Percentiles rank a stretch among this genome's conserved stretches.
Evolutionary conservation across 768 basidiomycete species (phyloP).

Genomic region (Thelephora aurantiotincta): DNA sequence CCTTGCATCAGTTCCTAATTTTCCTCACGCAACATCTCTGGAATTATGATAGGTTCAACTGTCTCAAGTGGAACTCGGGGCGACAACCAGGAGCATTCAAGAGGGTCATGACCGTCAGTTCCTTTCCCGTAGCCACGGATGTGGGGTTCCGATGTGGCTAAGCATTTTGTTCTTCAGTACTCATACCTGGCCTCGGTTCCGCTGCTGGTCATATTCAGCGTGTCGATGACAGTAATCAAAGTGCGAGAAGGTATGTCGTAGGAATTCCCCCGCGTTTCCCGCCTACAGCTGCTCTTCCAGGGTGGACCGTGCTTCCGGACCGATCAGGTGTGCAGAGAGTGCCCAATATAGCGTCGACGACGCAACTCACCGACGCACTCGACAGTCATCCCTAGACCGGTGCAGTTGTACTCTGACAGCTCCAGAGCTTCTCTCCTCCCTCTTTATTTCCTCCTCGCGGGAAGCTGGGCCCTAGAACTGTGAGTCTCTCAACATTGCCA

Average conservation of each 20-base stretch:
- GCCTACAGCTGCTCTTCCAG: conserved; percentile 14
- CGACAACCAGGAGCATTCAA: conserved; percentile 78
- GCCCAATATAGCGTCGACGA: background rate
- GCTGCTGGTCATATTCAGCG: conserved; percentile 47
- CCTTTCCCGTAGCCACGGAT: background rate
- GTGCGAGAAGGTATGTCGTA: conserved; percentile 49
- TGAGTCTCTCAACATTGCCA: conserved; percentile 20
- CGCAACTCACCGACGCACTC: background rate
- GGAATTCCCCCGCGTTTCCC: conserved; percentile 5
- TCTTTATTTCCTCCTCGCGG: conserved; percentile 54
- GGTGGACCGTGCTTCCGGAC: conserved; percentile 23
- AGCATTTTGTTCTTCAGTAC: conserved; percentile 27
- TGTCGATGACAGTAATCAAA: conserved; percentile 50
- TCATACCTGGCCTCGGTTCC: conserved; percentile 66
- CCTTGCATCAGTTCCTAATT: conserved; percentile 32
- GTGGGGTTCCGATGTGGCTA: background rate
- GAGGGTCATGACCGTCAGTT: conserved; percentile 78
- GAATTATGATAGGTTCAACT: conserved; percentile 65
- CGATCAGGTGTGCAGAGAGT: conserved; percentile 15
- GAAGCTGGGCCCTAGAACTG: conserved; percentile 71
- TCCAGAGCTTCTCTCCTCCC: conserved; percentile 48
- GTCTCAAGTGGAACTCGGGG: conserved; percentile 61
- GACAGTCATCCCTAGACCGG: conserved; percentile 38
- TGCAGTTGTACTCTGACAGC: conserved; percentile 29
- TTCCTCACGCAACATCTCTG: conserved; percentile 69